These are phyloP conservation scores for Cladosporium velox DNA, from an alignment of 2,329 filamentous ascomycete species.

Conservation along the genomic window DNA sequence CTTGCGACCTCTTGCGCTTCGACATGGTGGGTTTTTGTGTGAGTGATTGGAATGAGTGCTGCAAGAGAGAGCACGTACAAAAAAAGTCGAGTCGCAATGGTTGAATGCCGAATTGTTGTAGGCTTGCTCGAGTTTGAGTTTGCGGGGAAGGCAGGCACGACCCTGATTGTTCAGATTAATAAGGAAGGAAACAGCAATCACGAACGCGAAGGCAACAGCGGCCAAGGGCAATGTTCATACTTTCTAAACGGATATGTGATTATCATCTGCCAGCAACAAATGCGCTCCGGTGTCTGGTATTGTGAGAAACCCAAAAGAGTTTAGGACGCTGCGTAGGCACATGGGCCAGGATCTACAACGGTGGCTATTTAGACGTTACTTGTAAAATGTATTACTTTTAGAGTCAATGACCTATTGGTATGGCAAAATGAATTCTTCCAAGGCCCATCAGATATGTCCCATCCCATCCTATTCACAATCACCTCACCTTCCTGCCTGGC, in stretches of 20 bases:
- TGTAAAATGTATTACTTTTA: background rate
- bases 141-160: background rate
- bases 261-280: too few relatives aligned
- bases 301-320: background rate
- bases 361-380: background rate
- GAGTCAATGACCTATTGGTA: background rate
- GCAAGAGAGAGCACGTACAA: background rate
- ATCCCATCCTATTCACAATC: background rate
- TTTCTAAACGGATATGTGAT: too few relatives aligned
- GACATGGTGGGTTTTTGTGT: slow-evolving; percentile 24
- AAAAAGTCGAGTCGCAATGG: slow-evolving; percentile 6
- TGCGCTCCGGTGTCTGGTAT: too few relatives aligned
- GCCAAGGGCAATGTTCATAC: too few relatives aligned
- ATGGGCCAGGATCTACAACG: background rate
- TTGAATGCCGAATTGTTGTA: background rate
- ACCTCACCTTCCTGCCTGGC: slow-evolving; percentile 15
- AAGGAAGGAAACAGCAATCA: background rate
- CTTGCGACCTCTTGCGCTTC: slow-evolving; percentile 34
- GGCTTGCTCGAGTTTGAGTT: background rate
- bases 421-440: background rate
- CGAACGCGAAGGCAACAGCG: background rate
- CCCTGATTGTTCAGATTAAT: background rate
- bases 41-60: background rate
- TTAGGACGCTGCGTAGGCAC: too few relatives aligned
- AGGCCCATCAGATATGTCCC: background rate